Evolutionary conservation across 73 alveolate genomes (phyloP), one percentile per base, ranked within the genome.

Genomic region (Paramecium pentaurelia): DNA sequence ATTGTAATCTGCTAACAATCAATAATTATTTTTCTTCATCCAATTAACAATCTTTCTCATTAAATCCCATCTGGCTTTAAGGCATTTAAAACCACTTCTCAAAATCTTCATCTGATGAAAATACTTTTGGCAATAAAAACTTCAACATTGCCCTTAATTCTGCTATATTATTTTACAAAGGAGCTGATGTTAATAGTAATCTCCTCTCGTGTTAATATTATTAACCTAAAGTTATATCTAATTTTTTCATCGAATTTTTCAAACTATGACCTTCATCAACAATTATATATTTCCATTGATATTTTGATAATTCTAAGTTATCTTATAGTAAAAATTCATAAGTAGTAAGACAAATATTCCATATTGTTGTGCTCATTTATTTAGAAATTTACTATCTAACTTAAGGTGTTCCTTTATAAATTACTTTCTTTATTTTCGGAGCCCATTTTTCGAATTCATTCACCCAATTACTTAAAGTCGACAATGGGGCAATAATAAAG

Each of bases 231-330:
- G 98, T 97, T 64, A 95, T 96, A 28, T 99, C 98, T 90, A 98
- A 97, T 91, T 98, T 98, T 28, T 98, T 95, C 93, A 96, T 97
- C 59, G 97, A 94, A 94, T 97, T 98, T 92, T 98, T 98, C 99
- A 98, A 98, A 85, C 99, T 95, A 93, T 98, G 99, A 27, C 99
- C 99, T 94, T 98, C 99, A 94, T 98, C 99, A 27, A 98, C 99
- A 75, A 98, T 97, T n/a, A 98, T 98, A 93, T 98, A 97, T 70
- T 86, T 59, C 97, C 97, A 94, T 84, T 96, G 96, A 38, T 97
- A 95, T 92, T 97, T 96, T 92, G 95, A 91, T 59, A 98, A 93
- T 60, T 95, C 93, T 77, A 94, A 80, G 92, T 96, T 96, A 95
- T 98, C 99, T 80, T 97, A 96, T 95, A 97, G 80, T 27, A 98